phyloP scores from a whole-genome alignment of 192 early-diverging fungal genomes.

The Coemansia sp. region DNA sequence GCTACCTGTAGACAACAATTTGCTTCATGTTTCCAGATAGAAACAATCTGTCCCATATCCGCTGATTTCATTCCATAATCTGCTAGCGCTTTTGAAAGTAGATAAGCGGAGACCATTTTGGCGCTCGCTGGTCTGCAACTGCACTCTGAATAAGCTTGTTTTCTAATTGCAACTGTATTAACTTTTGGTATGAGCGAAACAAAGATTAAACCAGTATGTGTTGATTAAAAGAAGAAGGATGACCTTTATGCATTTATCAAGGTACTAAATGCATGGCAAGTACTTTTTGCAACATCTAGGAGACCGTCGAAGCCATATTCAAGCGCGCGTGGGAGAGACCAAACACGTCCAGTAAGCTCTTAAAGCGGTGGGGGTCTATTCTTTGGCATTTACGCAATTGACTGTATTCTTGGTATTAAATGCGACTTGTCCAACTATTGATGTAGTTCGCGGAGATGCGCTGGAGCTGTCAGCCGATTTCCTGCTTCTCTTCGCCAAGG shows the following conservation, averaged over 20 bases:
- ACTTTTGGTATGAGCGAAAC: not conserved
- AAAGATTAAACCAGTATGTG: conserved; percentile 2
- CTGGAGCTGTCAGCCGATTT: conserved; percentile 37
- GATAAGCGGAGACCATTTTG: no score
- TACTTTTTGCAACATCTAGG: conserved; percentile 17
- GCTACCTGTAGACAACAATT: no score
- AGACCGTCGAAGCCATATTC: conserved; percentile 50
- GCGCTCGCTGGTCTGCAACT: no score
- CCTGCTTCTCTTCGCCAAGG: conserved; percentile 44
- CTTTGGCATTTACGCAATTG: not conserved
- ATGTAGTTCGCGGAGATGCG: conserved; percentile 49
- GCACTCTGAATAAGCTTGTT: no score
- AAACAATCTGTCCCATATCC: no score
- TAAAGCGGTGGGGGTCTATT: not conserved
- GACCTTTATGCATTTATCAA: not conserved
- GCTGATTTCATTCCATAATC: no score
- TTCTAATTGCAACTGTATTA: not conserved
- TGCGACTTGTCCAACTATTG: not conserved
- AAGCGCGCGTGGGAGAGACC: conserved; percentile 44
- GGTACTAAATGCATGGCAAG: not conserved
- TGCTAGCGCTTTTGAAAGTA: no score
- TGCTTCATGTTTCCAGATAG: no score
- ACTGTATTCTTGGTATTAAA: no score
- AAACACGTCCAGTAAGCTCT: conserved; percentile 40
- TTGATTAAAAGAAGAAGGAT: not conserved